Percentiles rank a stretch among this genome's conserved stretches.
phyloP scores from a whole-genome alignment of 148 eudicot genomes.

The Agrostemma githago region DNA sequence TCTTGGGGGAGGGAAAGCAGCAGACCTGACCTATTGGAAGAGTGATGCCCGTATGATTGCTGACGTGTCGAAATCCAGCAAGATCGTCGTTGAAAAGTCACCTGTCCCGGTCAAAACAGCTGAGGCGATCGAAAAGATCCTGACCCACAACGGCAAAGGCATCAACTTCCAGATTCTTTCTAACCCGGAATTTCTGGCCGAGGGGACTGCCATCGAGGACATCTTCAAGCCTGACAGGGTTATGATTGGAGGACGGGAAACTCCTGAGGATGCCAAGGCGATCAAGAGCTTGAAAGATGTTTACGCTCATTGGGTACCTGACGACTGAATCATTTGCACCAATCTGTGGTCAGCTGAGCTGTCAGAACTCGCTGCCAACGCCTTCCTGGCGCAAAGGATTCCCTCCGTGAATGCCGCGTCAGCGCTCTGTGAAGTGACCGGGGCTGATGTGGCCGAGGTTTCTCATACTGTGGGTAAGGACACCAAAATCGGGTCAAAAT shows the following conservation, averaged over 20 bases:
- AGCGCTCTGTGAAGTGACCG: slow-evolving; percentile 31
- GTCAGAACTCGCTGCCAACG: slow-evolving; percentile 68
- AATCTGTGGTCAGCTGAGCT: slow-evolving; percentile 76
- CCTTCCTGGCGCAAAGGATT: slow-evolving; percentile 24
- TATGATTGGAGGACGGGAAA: slow-evolving; percentile 66
- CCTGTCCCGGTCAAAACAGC: slow-evolving; percentile 79
- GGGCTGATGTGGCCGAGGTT: slow-evolving; percentile 60
- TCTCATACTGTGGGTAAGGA: slow-evolving; percentile 68
- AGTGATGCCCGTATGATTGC: slow-evolving; percentile 81
- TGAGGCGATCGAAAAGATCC: slow-evolving; percentile 39
- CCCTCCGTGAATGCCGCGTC: too few relatives aligned
- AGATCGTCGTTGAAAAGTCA: slow-evolving; percentile 73
- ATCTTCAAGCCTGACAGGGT: slow-evolving; percentile 60
- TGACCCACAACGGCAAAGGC: too few relatives aligned
- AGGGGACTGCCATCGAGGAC: slow-evolving; percentile 59
- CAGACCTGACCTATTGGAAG: slow-evolving; percentile 39
- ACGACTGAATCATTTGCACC: slow-evolving; percentile 55
- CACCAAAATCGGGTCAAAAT: background rate
- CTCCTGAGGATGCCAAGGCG: slow-evolving; percentile 52
- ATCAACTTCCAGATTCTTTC: slow-evolving; percentile 15
- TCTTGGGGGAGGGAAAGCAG: background rate
- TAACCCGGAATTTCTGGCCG: slow-evolving; percentile 69
- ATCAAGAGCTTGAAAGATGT: slow-evolving; percentile 51
- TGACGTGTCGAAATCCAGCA: slow-evolving; percentile 70
- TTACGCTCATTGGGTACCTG: slow-evolving; percentile 20